Base-by-base conservation (phyloP, 2,329 filamentous ascomycete genomes). In the Mycosphaerella sp. region DNA sequence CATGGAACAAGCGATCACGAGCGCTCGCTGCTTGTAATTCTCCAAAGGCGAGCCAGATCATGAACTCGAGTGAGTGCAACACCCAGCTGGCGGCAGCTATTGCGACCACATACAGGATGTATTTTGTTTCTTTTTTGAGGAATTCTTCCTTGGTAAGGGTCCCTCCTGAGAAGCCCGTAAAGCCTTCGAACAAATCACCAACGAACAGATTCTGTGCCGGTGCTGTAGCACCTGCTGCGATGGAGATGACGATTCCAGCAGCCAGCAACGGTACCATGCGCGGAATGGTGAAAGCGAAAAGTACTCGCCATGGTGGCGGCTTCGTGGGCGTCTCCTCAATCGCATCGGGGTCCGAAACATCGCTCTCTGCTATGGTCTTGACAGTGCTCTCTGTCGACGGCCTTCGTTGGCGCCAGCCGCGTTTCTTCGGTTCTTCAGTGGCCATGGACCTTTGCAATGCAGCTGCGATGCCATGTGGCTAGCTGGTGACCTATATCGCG, bases 1-100 rank as follows among this genome's bases (percentile, higher is more conserved):
- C 78, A 1, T 71, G 61, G 63, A 95, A 95, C 2, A 93, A 69
- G 4, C 70, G 72, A 13, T 76, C 72, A 4, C 89, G 79, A 6
- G 82, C 82, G 41, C 70, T 79, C 28, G 78, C 79, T 0, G 86
- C 88, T 59, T 95, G 88, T 2, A 88, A 62, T 67, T 96, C 90
- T 12, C 90, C 87, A 66, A 93, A 93, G 0, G 79, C 66, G 27
- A 91, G 73, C 82, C 90, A 96, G 0, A 80, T 67, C 1, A 77
- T 75, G 60, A 89, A 84, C 59, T 88, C 86, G 1, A 77, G 64
- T 2, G 79, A 78, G 59, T 86, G 84, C 13, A 84, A 69, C 0
- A 89, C 41, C 81, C 87, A 91, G 41, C 80, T 82, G 0, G 72
- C 78, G 0, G 73, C 66, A 0, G 85, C 88, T 0, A 95, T 67